phyloP scores from a whole-genome alignment of 192 early-diverging fungal species.

The Spizellomyces punctatus region DNA sequence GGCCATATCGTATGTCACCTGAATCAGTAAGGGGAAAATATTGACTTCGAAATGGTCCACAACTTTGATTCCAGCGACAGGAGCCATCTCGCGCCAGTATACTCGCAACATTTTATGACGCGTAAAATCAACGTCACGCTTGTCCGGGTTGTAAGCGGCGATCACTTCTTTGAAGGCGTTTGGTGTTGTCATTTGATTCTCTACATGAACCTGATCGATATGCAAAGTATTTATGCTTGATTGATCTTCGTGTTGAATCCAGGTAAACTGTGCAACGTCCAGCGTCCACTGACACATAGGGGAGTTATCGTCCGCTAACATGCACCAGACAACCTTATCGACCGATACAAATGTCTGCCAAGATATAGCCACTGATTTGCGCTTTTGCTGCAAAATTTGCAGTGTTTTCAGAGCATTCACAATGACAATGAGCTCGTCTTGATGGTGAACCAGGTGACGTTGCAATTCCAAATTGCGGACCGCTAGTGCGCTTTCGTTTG shows the following conservation, averaged over 20 bases:
- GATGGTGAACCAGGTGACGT: constrained; percentile 36
- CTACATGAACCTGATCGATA: constrained; percentile 70
- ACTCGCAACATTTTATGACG: constrained; percentile 89
- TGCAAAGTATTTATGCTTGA: constrained; percentile 72
- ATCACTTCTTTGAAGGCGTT: constrained; percentile 48
- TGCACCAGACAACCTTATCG: constrained; percentile 72
- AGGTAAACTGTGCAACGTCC: constrained; percentile 63
- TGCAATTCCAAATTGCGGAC: constrained; percentile 33
- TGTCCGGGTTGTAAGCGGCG: constrained; percentile 43
- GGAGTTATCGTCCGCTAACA: constrained; percentile 66
- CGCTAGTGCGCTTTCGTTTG: background rate
- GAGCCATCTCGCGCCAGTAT: constrained; percentile 75
- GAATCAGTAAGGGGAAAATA: constrained; percentile 77
- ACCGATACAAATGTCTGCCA: constrained; percentile 57
- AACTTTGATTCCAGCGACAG: constrained; percentile 89
- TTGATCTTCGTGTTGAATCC: constrained; percentile 84
- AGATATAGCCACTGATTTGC: constrained; percentile 58
- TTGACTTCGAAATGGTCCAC: constrained; percentile 91
- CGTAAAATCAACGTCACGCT: constrained; percentile 66
- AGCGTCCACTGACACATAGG: constrained; percentile 75
- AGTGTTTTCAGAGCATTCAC: constrained; percentile 68
- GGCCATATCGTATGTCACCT: constrained; percentile 82
- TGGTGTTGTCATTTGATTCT: constrained; percentile 51
- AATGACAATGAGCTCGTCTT: constrained; percentile 72
- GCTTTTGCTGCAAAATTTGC: constrained; percentile 52